Percentiles rank a stretch among this genome's conserved stretches.
Conservation (phyloP, 805 yeast species). For the Lachancea nothofagi region DNA sequence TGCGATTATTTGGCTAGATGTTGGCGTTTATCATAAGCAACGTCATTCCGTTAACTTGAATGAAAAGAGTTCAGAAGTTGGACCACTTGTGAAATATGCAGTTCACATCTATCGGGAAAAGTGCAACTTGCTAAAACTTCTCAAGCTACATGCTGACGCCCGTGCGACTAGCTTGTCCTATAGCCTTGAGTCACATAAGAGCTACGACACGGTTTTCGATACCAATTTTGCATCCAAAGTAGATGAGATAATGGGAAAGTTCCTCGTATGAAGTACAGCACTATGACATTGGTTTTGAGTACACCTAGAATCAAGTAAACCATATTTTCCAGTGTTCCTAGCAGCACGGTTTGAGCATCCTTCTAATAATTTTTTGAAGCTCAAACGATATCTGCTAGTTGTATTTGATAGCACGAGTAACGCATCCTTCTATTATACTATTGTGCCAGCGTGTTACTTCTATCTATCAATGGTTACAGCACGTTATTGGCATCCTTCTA, state of each 20-base stretch:
- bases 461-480: constrained; percentile 5
- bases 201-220: constrained; percentile 1
- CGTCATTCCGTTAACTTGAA: constrained; percentile 2
- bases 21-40: constrained; percentile 3
- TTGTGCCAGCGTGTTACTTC: not conserved
- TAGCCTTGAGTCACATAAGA: not conserved
- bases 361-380: not conserved
- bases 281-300: not conserved
- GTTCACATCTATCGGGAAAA: constrained; percentile 6
- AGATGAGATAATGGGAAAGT: constrained; percentile 3
- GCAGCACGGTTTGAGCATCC: constrained; percentile 7
- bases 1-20: constrained; percentile 4
- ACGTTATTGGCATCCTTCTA: constrained; percentile 10
- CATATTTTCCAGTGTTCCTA: not conserved
- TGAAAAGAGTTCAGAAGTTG: constrained; percentile 1
- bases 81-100: constrained; percentile 6
- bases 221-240: constrained; percentile 1
- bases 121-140: constrained; percentile 2
- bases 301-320: not conserved
- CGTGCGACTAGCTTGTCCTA: constrained; percentile 1
- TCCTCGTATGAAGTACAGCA: not conserved
- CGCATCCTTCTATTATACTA: constrained; percentile 4
- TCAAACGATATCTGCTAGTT: constrained; percentile 5
- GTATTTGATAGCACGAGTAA: constrained; percentile 4
- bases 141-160: constrained; percentile 6